phyloP scores from a whole-genome alignment of 345 rosid species.

The Gossypium anomalum region DNA sequence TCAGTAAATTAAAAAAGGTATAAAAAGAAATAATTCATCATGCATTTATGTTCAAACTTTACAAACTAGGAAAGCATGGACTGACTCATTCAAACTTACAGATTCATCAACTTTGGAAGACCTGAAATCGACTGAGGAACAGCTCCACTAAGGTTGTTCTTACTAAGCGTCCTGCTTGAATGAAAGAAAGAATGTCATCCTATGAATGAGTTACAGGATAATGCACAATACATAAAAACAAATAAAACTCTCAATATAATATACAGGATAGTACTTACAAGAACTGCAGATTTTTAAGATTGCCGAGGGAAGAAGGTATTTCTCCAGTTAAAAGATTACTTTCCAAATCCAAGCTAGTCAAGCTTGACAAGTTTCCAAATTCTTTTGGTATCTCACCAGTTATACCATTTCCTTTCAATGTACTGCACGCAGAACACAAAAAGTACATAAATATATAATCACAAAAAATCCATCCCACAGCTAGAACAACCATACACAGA shows the following conservation, averaged over 20 bases:
- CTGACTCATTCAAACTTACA: slow-evolving; percentile 46
- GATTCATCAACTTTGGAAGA: slow-evolving; percentile 60
- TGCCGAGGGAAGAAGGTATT: slow-evolving; percentile 79
- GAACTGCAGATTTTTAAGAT: slow-evolving; percentile 83
- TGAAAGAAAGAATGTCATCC: slow-evolving; percentile 13
- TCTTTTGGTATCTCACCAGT: slow-evolving; percentile 81
- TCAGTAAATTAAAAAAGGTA: slow-evolving; percentile 13
- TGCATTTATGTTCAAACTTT: neutral
- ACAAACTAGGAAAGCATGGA: slow-evolving; percentile 8
- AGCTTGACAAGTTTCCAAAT: slow-evolving; percentile 73
- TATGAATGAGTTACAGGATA: neutral
- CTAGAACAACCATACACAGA: neutral
- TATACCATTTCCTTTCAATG: slow-evolving; percentile 85
- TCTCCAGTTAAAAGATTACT: slow-evolving; percentile 69
- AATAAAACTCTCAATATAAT: slow-evolving; percentile 9
- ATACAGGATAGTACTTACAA: slow-evolving; percentile 51
- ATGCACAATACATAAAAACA: slow-evolving; percentile 10
- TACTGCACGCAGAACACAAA: slow-evolving; percentile 42
- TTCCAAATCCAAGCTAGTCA: slow-evolving; percentile 85
- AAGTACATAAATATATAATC: neutral
- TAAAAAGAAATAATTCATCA: neutral
- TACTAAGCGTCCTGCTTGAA: slow-evolving; percentile 69
- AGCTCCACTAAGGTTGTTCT: slow-evolving; percentile 74
- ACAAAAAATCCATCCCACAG: neutral
- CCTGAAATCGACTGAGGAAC: slow-evolving; percentile 62